These are phyloP conservation scores for Fusarium buxicola DNA, from an alignment of 2,329 filamentous ascomycete species.

Conservation along the genomic window DNA sequence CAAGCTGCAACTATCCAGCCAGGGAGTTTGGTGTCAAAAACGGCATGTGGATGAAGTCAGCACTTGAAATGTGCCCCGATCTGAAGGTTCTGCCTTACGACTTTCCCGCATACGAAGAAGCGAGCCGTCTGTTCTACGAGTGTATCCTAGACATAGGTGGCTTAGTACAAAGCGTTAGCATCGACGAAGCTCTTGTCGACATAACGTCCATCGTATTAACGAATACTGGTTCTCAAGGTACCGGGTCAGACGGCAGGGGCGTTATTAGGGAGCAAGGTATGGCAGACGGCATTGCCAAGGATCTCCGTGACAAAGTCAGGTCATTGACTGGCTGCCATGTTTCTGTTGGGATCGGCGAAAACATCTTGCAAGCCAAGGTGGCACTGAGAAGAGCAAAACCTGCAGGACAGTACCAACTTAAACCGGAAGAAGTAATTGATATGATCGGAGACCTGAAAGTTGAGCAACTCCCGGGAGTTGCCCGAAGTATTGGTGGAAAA, in stretches of 20 bases:
- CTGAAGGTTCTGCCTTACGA: conserved; percentile 95
- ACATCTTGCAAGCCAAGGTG: conserved; percentile 91
- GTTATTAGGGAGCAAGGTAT: conserved; percentile 82
- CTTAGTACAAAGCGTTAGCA: conserved; percentile 93
- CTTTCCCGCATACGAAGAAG: conserved; percentile 93
- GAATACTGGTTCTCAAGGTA: conserved; percentile 73
- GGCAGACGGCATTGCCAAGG: conserved; percentile 74
- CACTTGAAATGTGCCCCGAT: conserved; percentile 83
- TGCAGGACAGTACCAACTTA: conserved; percentile 90
- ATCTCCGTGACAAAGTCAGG: conserved; percentile 77
- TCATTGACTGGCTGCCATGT: conserved; percentile 84
- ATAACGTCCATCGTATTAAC: conserved; percentile 77
- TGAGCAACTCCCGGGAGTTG: conserved; percentile 89
- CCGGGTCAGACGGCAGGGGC: conserved; percentile 72
- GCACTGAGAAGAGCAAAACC: conserved; percentile 93
- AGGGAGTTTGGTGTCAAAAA: conserved; percentile 90
- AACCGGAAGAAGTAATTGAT: conserved; percentile 80
- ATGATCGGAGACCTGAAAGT: conserved; percentile 84
- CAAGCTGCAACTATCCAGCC: conserved; percentile 96
- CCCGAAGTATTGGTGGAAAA: conserved; percentile 86
- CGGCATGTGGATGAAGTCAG: conserved; percentile 99
- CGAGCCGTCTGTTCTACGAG: conserved; percentile 88
- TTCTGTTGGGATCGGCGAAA: conserved; percentile 91
- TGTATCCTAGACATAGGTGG: conserved; percentile 83
- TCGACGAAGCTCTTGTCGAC: conserved; percentile 94